A percentile compares a stretch with the other conserved stretches of the same genome.
phyloP scores from a whole-genome alignment of 345 rosid genomes.

The Clausena lansium region DNA sequence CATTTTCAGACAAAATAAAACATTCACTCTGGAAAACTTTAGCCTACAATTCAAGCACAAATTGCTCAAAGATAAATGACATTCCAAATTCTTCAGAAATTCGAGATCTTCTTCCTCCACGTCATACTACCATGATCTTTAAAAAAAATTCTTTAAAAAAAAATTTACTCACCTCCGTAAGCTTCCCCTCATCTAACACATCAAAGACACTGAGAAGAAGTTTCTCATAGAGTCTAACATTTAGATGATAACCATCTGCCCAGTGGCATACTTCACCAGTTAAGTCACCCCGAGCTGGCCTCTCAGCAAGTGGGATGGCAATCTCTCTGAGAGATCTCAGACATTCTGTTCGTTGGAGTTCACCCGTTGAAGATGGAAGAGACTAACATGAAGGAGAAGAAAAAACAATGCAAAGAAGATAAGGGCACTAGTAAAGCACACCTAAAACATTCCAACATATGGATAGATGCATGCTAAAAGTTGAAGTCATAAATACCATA shows the following conservation, averaged over 20 bases:
- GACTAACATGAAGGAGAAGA: constrained; percentile 41
- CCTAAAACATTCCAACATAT: constrained; percentile 1
- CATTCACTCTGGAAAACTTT: not conserved
- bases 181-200: constrained; percentile 93
- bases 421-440: not conserved
- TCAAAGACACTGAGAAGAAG: constrained; percentile 90
- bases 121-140: constrained; percentile 7
- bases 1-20: not conserved
- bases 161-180: constrained; percentile 68
- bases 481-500: not conserved
- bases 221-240: constrained; percentile 85
- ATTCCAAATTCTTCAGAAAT: not conserved
- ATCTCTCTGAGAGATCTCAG: constrained; percentile 83
- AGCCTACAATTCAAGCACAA: constrained; percentile 4
- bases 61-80: not conserved
- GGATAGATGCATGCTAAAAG: not conserved
- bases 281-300: constrained; percentile 96
- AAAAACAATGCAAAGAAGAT: not conserved
- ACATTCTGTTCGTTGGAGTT: constrained; percentile 90
- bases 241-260: constrained; percentile 97
- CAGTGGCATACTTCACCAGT: constrained; percentile 99
- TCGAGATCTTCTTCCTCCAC: not conserved
- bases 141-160: constrained; percentile 10
- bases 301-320: constrained; percentile 91
- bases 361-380: constrained; percentile 78